Base-by-base conservation (phyloP, 2,329 filamentous ascomycete species). In the Talaromyces rugulosus region DNA sequence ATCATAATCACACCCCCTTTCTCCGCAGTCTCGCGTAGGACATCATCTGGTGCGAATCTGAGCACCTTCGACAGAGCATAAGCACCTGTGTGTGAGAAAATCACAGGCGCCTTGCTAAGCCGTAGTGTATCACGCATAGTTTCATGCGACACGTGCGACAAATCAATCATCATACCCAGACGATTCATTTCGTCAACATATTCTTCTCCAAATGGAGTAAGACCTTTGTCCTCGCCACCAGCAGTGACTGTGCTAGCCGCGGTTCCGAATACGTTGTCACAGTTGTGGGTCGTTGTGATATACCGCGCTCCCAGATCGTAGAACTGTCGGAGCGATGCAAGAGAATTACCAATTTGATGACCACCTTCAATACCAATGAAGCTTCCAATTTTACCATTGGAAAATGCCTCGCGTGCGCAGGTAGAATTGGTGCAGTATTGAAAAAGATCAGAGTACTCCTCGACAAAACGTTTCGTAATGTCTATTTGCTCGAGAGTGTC, bases 201-300 rank as follows among this genome's bases (percentile, higher is more conserved):
- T 34, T 66, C 66, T 28, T 47, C 34, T 11, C 69, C 70, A 58
- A 71, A 70, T 0, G 62, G 56, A 2, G 63, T 66, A n/a, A 72
- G 59, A 2, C 70, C 69, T 5, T 54, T 58, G 55, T 72, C 67
- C 42, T 63, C 53, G 36, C 40, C 27, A 3, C 66, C 59, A 12
- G 59, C 59, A 9, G 52, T 50, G 4, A 61, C 59, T 9, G 42
- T 65, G 14, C 60, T 64, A 2, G 64, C 66, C 36, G 68, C 61
- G 2, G 69, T 71, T 6, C 64, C 68, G 62, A 70, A 72, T 16
- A 69, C 64, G 62, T 71, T 72, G 59, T 72, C 67, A 53, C 68
- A 69, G 54, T 72, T 72, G 58, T 72, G 67, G 1, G 67, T 69
- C 4, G 65, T 44, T 1, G 67, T 69, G 28, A 68, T 66, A 51